Percentiles rank a stretch among this genome's conserved stretches.
phyloP scores from a whole-genome alignment of 192 early-diverging fungal genomes.

The Coemansia sp. region DNA sequence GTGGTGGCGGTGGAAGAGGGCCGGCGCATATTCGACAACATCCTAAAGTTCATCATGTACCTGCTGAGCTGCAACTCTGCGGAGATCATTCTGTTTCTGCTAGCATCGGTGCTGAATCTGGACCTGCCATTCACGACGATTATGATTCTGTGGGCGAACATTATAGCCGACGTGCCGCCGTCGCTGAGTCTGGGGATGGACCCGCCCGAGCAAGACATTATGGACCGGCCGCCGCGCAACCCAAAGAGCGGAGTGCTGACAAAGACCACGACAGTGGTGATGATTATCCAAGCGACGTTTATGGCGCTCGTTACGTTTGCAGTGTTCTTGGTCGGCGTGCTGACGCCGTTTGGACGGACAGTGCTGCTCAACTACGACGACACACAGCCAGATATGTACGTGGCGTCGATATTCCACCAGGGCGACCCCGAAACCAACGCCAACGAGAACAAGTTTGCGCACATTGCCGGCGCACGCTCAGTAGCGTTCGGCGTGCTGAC shows the following conservation, averaged over 20 bases:
- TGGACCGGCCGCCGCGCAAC: slow-evolving; percentile 79
- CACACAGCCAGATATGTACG: slow-evolving; percentile 29
- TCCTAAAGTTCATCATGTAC: slow-evolving; percentile 96
- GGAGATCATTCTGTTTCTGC: slow-evolving; percentile 88
- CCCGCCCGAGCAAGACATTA: slow-evolving; percentile 79
- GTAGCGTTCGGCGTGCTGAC: slow-evolving; percentile 80
- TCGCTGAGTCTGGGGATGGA: slow-evolving; percentile 93
- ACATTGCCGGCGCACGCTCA: slow-evolving; percentile 50
- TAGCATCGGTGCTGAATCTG: slow-evolving; percentile 73
- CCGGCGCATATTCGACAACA: slow-evolving; percentile 95
- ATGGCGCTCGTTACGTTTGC: slow-evolving; percentile 67
- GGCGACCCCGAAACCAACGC: slow-evolving; percentile 50
- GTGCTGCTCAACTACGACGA: slow-evolving; percentile 26
- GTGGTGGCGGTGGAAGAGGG: slow-evolving; percentile 93
- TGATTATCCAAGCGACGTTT: slow-evolving; percentile 72
- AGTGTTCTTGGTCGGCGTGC: slow-evolving; percentile 60
- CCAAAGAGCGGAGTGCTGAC: slow-evolving; percentile 76
- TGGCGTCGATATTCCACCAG: slow-evolving; percentile 47
- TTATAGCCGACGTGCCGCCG: slow-evolving; percentile 96
- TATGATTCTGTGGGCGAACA: slow-evolving; percentile 96
- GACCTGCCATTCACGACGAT: slow-evolving; percentile 87
- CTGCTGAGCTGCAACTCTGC: slow-evolving; percentile 91
- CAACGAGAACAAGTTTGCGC: slow-evolving; percentile 39
- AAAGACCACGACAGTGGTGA: slow-evolving; percentile 58
- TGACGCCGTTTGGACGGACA: slow-evolving; percentile 43